Base-by-base conservation (phyloP, 345 rosid species). In the Citrus hindsii region DNA sequence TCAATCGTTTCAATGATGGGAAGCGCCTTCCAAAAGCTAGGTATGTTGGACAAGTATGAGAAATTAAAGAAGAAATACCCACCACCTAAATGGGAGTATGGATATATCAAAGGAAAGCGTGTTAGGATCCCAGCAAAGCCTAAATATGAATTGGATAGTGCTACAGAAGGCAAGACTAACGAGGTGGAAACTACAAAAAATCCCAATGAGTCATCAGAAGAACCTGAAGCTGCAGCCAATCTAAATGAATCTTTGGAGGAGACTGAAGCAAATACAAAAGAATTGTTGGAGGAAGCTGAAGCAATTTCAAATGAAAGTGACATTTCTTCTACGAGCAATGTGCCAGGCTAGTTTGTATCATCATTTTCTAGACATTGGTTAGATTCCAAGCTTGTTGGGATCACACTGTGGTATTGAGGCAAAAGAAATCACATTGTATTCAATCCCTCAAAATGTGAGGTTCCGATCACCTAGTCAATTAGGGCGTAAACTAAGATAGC, bases 61-160 rank as follows among this genome's bases (percentile, higher is more conserved):
- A 92, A 92, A 79, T 79, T 95, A 10, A 81, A 75, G 77, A 86
- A 77, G 86, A 93, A 95, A 78, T 95, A 93, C 80, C 98, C 97
- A n/a, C 92, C 94, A 46, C 90, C 93, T 13, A 87, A 82, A 79
- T 93, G 93, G 94, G 94, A 89, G 70, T 88, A 88, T 75, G 83
- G 91, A 27, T 94, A 91, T 76, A 80, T 90, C 76, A 93, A 91
- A 88, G 98, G 99, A 69, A 91, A 89, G 85, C 97, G 97, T 7
- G 81, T 96, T 73, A 90, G 85, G 85, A 76, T 92, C 72, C 85
- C 80, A 82, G 88, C 91, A 1, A 91, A 87, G 81, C 14, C 77
- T 63, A 75, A 6, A 53, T 14, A 24, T 55, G 79, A 55, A 24
- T 58, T 35, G 60, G 72, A 53, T 55, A 24, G 9, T 35, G 35